Evolutionary conservation across 129 eudicot genomes (phyloP).

Genomic region (Saussurea involucrata): DNA sequence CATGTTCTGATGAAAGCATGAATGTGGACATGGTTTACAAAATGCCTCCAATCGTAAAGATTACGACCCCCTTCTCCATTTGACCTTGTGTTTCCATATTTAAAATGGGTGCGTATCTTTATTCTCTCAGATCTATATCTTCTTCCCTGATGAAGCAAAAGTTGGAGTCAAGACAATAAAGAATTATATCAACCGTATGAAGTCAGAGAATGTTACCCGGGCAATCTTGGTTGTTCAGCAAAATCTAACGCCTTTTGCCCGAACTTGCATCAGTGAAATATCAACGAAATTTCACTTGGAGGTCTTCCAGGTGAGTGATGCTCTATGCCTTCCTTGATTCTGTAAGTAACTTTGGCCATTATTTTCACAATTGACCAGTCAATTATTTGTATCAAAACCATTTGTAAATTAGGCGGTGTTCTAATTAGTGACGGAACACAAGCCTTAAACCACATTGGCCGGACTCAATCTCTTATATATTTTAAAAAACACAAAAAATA

Average conservation of each 20-base stretch:
- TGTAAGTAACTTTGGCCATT: not conserved
- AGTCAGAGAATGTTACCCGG: conserved; percentile 71
- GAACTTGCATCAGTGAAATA: conserved; percentile 68
- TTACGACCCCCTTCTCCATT: not conserved
- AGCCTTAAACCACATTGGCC: not conserved
- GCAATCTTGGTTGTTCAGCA: conserved; percentile 88
- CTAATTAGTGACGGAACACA: not conserved
- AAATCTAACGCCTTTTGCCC: conserved; percentile 76
- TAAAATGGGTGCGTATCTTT: not conserved
- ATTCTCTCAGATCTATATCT: conserved; percentile 74
- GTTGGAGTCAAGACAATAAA: conserved; percentile 89
- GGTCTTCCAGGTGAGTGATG: conserved; percentile 67
- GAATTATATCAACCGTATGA: conserved; percentile 74
- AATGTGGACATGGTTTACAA: not conserved
- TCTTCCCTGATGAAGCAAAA: conserved; percentile 88
- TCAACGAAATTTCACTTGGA: conserved; percentile 77
- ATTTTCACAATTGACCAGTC: too few species aligned
- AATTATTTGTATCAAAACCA: too few species aligned
- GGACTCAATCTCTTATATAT: not conserved
- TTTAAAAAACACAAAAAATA: not conserved
- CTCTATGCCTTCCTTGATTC: not conserved
- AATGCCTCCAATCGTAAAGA: not conserved
- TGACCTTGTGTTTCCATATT: not conserved
- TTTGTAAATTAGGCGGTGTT: not conserved
- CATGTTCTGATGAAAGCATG: not conserved